phyloP scores from a whole-genome alignment of 2,329 filamentous ascomycete genomes.

The Xylaria sp. region DNA sequence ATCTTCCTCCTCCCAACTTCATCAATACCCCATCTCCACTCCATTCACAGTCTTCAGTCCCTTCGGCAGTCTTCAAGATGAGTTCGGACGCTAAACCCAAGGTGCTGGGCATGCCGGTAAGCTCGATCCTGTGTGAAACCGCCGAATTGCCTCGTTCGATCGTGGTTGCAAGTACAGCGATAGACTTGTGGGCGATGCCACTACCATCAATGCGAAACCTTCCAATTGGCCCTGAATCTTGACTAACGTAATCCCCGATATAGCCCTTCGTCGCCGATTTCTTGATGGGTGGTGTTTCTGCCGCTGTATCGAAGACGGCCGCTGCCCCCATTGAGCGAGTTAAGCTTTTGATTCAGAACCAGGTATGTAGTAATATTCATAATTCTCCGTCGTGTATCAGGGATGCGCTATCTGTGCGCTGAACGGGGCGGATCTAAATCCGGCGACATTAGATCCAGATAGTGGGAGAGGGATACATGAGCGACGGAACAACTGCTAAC shows the following conservation, averaged over 20 bases:
- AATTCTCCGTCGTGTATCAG: neutral
- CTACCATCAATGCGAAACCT: neutral
- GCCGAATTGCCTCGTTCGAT: conserved; percentile 39
- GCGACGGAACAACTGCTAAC: conserved; percentile 3
- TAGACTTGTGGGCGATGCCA: conserved; percentile 34
- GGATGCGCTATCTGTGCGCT: neutral
- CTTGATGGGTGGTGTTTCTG: conserved; percentile 99
- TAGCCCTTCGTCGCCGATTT: conserved; percentile 92
- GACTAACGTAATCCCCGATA: conserved; percentile 51
- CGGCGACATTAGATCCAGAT: neutral
- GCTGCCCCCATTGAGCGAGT: conserved; percentile 99
- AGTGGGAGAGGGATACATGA: too few species aligned
- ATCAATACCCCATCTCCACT: conserved; percentile 59
- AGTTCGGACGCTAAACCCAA: conserved; percentile 68
- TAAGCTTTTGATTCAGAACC: conserved; percentile 99
- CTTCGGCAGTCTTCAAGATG: conserved; percentile 54
- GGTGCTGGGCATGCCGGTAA: conserved; percentile 74
- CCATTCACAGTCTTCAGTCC: conserved; percentile 51
- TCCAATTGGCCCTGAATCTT: neutral
- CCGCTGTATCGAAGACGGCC: conserved; percentile 99
- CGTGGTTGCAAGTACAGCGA: conserved; percentile 36
- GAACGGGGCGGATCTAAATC: neutral
- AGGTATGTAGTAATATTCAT: too few species aligned
- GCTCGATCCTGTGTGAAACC: conserved; percentile 25
- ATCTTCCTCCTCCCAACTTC: conserved; percentile 59